A percentile compares a stretch with the other conserved stretches of the same genome.
Conservation (phyloP, 169 alveolate genomes). For the Eimeria necatrix region DNA sequence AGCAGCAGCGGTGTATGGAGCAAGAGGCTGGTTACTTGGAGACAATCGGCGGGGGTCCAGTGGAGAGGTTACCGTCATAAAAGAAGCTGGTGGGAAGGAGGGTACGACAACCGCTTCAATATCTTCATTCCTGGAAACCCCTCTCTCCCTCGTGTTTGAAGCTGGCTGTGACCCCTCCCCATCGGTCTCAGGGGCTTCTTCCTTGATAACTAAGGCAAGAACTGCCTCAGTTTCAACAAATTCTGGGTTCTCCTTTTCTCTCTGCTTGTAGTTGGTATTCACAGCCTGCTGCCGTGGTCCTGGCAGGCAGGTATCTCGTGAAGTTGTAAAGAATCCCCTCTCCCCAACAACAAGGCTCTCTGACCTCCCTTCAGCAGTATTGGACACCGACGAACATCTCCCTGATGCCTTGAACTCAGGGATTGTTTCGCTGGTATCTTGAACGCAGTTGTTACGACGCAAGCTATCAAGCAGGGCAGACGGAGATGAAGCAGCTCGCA, state of each 20-base stretch:
- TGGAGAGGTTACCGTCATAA: slow-evolving; percentile 52
- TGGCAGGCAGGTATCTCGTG: slow-evolving; percentile 10
- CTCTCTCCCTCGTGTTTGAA: slow-evolving; percentile 1
- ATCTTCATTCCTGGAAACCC: background rate
- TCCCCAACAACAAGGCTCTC: slow-evolving; percentile 35
- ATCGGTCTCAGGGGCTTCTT: slow-evolving; percentile 46
- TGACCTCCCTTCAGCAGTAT: background rate
- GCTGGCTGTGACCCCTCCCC: slow-evolving; percentile 51
- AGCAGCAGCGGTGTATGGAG: slow-evolving; percentile 71
- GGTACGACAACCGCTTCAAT: slow-evolving; percentile 43
- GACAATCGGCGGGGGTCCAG: slow-evolving; percentile 72
- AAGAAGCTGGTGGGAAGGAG: slow-evolving; percentile 51
- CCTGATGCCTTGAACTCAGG: background rate
- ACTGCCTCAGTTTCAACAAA: slow-evolving; percentile 49
- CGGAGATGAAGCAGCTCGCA: slow-evolving; percentile 73
- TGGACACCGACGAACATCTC: background rate
- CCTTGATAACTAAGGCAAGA: slow-evolving; percentile 62
- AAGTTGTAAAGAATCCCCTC: slow-evolving; percentile 16
- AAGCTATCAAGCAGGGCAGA: slow-evolving; percentile 68
- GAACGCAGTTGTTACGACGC: slow-evolving; percentile 40
- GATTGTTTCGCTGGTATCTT: background rate
- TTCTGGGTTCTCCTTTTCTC: background rate
- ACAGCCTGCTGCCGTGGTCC: slow-evolving; percentile 60
- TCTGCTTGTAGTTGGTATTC: background rate
- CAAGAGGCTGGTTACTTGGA: slow-evolving; percentile 34